Evolutionary conservation across 306 rosid genomes (phyloP), one percentile per base, ranked within the genome.

Genomic region (Begonia peltatifolia): DNA sequence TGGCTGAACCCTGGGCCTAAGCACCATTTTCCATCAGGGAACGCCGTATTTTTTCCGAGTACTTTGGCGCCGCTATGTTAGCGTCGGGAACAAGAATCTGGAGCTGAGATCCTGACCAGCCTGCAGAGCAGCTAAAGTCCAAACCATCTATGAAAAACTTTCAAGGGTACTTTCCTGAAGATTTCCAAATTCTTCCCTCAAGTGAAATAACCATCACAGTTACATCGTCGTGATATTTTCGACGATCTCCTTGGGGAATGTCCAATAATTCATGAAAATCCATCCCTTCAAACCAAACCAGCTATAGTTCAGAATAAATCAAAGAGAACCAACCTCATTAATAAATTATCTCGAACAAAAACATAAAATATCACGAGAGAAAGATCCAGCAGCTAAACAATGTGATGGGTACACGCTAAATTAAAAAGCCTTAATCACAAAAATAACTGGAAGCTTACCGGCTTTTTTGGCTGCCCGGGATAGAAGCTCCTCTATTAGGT

Each of bases 151-250:
- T 55, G 60, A 9, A 25, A 65, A 59, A 58, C 54, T 47, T 65
- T 84, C 81, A 85, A 16, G 74, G 87, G 76, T 89, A 82, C 75
- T 78, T 89, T 46, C 97, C 97, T 3, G 97, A 82, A 12, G 97
- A 89, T 77, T 92, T 92, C 99, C 99, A 92, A 58, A 92, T 92
- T 75, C 99, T 84, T 72, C 99, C 99, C 81, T 92, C 99, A 18
- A 92, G 99, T 22, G 99, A 92, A 69, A 92, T 67, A 66, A 92
- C 76, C 99, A 92, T 92, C 18, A 92, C 99, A 12, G 99, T 92
- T 38, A 92, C 99, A 55, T 92, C 99, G 49, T 92, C 99, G 47
- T 92, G 99, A 73, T 92, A 92, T 78, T 83, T 92, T 74, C 99
- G 73, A 67, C 99, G 59, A 50, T 79, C 99, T 53, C 99, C 99